phyloP scores from a whole-genome alignment of 1,284 basidiomycete species.

The Ganoderma lucidum region DNA sequence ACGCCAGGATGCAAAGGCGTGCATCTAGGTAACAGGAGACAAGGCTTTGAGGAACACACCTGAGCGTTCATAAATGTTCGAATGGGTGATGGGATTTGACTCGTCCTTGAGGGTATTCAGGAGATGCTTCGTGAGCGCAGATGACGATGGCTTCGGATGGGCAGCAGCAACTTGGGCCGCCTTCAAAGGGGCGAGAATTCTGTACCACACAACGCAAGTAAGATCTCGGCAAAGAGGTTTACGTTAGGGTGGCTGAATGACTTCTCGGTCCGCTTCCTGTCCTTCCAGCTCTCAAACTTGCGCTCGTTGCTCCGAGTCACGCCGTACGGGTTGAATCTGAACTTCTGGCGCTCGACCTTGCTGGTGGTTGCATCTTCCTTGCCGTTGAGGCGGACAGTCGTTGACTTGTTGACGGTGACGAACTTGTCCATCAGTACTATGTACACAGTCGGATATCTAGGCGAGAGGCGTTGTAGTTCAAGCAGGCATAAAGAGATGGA shows the following conservation, averaged over 20 bases:
- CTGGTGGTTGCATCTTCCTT: constrained; percentile 31
- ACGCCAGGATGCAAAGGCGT: not conserved
- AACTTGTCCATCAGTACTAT: constrained; percentile 49
- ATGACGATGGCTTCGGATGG: constrained; percentile 47
- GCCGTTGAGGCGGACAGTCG: constrained; percentile 24
- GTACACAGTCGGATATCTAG: constrained; percentile 13
- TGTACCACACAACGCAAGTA: constrained; percentile 17
- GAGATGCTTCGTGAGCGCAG: constrained; percentile 60
- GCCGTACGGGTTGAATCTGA: constrained; percentile 46
- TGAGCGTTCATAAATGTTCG: constrained; percentile 65
- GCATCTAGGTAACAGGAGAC: not conserved
- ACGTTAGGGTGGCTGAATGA: constrained; percentile 16
- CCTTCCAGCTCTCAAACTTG: constrained; percentile 40
- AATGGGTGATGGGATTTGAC: constrained; percentile 78
- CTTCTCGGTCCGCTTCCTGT: constrained; percentile 43
- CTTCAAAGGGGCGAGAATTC: constrained; percentile 44
- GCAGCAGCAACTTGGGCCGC: constrained; percentile 28
- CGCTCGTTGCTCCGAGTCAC: constrained; percentile 35
- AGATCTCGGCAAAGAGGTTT: not conserved
- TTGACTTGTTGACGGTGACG: constrained; percentile 46
- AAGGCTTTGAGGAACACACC: constrained; percentile 46
- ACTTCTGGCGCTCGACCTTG: constrained; percentile 34
- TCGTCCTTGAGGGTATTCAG: constrained; percentile 63
- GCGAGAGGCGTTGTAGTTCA: constrained; percentile 3
- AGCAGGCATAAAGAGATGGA: constrained; percentile 12